Conservation (phyloP, 352 stramenopile species). For the Pythium folliculosum region DNA sequence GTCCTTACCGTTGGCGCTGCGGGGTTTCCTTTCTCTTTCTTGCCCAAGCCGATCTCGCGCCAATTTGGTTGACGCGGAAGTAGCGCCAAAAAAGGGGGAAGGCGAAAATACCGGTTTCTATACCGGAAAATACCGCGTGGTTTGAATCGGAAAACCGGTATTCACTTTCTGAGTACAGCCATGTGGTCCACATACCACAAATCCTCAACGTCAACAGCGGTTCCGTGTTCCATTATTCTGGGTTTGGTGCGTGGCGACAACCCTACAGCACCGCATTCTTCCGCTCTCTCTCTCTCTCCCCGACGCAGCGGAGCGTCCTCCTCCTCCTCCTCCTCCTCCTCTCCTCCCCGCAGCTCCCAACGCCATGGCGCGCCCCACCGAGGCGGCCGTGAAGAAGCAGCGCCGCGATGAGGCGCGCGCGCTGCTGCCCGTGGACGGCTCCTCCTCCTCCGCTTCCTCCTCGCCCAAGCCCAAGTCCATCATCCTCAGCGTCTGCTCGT, state of each 20-base stretch:
- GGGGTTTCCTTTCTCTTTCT: neutral
- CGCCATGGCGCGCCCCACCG: slow-evolving; percentile 11
- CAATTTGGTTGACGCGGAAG: slow-evolving; percentile 23
- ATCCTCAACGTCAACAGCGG: neutral
- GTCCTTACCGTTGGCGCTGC: too few species aligned
- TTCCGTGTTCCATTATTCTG: too few species aligned
- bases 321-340: neutral
- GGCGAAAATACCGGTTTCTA: neutral
- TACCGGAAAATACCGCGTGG: neutral
- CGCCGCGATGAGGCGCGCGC: slow-evolving; percentile 18
- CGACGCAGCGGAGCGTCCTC: neutral
- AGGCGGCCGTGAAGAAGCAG: neutral
- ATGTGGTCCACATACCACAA: slow-evolving; percentile 9
- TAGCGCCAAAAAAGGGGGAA: slow-evolving; percentile 9
- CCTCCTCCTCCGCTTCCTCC: neutral
- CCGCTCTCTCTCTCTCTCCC: neutral
- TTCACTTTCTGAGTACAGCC: slow-evolving; percentile 3
- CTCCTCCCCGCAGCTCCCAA: neutral
- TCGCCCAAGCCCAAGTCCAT: slow-evolving; percentile 60
- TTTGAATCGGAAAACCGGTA: slow-evolving; percentile 14
- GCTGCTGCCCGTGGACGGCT: slow-evolving; percentile 18
- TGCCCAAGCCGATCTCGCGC: slow-evolving; percentile 4
- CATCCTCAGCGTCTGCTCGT: slow-evolving; percentile 87
- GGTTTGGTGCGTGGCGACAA: neutral
- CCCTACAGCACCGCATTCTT: neutral